Conservation (phyloP, 257 asterid species). For the Penstemon eatonii region DNA sequence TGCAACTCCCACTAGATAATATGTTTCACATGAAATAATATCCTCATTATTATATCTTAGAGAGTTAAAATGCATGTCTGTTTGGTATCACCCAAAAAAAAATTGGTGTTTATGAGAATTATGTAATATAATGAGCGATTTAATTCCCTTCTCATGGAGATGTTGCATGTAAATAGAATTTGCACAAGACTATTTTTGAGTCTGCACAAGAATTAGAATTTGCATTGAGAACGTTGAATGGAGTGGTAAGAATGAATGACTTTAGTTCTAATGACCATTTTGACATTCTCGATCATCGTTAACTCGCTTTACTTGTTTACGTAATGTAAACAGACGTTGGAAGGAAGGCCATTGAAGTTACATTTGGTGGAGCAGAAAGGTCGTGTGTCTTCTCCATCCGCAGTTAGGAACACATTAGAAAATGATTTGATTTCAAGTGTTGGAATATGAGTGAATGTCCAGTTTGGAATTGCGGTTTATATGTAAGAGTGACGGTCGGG, state of each 20-base stretch:
- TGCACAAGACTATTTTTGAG: slow-evolving; percentile 41
- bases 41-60: too few species aligned
- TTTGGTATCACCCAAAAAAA: too few species aligned
- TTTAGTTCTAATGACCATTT: slow-evolving; percentile 4
- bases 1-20: too few species aligned
- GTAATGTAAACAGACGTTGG: slow-evolving; percentile 53
- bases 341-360: slow-evolving; percentile 72
- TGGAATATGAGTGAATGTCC: slow-evolving; percentile 10
- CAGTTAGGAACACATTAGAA: slow-evolving; percentile 17
- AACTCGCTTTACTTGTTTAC: slow-evolving; percentile 15
- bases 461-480: too few species aligned
- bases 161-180: too few species aligned
- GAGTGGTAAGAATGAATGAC: slow-evolving; percentile 57
- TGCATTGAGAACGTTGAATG: slow-evolving; percentile 69
- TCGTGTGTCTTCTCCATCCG: slow-evolving; percentile 33
- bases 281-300: slow-evolving; percentile 1
- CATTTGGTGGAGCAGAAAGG: slow-evolving; percentile 50
- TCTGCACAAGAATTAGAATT: slow-evolving; percentile 60
- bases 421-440: slow-evolving; percentile 34
- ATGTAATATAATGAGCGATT: too few species aligned
- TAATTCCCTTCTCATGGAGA: too few species aligned
- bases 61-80: too few species aligned
- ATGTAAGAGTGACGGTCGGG: too few species aligned
- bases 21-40: too few species aligned
- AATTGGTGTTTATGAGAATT: too few species aligned